Evolutionary conservation across 176 grass and related monocot genomes (phyloP).

Genomic region (Neostapfia colusana): DNA sequence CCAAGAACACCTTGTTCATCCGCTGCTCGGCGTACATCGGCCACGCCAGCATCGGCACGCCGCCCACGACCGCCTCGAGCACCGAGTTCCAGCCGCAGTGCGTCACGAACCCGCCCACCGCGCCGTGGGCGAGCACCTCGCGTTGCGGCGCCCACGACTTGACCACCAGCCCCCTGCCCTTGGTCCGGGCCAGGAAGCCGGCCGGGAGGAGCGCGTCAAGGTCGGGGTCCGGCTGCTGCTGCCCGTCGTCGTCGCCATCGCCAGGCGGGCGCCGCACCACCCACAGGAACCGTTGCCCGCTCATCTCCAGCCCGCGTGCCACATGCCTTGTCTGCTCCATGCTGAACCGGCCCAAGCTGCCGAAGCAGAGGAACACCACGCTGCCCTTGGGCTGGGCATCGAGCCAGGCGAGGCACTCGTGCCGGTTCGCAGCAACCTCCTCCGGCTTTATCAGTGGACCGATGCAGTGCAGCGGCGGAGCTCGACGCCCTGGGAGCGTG

Average conservation of each 20-base stretch:
- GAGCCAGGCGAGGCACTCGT: constrained; percentile 56
- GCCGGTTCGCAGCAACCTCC: constrained; percentile 18
- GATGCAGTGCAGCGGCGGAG: constrained; percentile 49
- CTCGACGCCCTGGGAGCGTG: constrained; percentile 16
- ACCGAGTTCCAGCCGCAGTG: constrained; percentile 75
- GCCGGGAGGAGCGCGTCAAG: constrained; percentile 45
- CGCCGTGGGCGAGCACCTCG: constrained; percentile 52
- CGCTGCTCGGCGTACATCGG: constrained; percentile 62
- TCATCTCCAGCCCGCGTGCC: constrained; percentile 56
- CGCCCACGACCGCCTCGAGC: constrained; percentile 47
- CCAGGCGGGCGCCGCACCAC: constrained; percentile 43
- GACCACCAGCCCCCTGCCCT: constrained; percentile 44
- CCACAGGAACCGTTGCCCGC: constrained; percentile 65
- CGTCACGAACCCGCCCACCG: constrained; percentile 63
- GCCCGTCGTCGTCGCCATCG: not conserved
- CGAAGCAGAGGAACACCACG: constrained; percentile 71
- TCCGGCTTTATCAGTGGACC: constrained; percentile 61
- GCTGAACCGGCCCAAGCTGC: constrained; percentile 52
- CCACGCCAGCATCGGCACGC: constrained; percentile 55
- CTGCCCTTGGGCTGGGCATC: constrained; percentile 43
- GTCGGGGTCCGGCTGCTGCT: constrained; percentile 17
- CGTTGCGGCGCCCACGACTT: constrained; percentile 67
- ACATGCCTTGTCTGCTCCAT: constrained; percentile 45
- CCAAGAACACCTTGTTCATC: constrained; percentile 58
- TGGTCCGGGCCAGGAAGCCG: constrained; percentile 55